phyloP scores from a whole-genome alignment of 2,329 filamentous ascomycete species.

The Plectosphaerella sp. region DNA sequence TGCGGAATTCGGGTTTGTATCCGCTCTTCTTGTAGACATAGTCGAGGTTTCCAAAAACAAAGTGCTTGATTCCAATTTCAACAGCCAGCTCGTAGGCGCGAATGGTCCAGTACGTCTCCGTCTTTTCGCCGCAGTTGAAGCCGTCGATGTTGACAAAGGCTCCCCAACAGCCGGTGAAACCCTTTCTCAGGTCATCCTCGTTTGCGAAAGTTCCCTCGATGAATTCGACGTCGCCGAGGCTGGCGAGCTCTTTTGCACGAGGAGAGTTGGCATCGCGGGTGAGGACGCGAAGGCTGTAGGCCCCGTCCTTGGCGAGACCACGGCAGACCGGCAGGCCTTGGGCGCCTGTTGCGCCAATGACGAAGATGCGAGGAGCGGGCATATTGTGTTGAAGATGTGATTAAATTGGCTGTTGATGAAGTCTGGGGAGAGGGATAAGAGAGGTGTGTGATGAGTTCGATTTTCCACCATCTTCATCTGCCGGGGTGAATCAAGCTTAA shows the following conservation, averaged over 20 bases:
- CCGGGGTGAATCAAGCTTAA: too few species aligned
- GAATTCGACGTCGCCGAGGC: conserved; percentile 40
- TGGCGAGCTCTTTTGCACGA: conserved; percentile 35
- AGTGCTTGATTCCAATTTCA: conserved; percentile 36
- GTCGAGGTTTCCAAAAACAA: conserved; percentile 45
- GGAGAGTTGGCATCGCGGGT: conserved; percentile 38
- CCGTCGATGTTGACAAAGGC: conserved; percentile 52
- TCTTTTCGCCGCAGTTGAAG: conserved; percentile 48
- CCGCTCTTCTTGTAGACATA: conserved; percentile 42
- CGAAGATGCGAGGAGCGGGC: conserved; percentile 12
- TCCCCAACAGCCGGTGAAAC: conserved; percentile 38
- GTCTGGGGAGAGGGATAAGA: too few species aligned
- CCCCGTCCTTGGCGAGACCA: conserved; percentile 32
- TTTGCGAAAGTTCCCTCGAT: conserved; percentile 42
- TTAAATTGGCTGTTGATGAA: not conserved
- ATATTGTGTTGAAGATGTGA: not conserved
- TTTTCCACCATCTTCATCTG: too few species aligned
- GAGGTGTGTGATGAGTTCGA: too few species aligned
- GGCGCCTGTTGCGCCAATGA: conserved; percentile 47
- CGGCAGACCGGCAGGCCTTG: conserved; percentile 44
- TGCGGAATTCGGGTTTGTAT: conserved; percentile 38
- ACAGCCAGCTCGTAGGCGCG: conserved; percentile 35
- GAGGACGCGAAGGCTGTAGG: conserved; percentile 40
- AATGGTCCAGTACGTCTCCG: conserved; percentile 43
- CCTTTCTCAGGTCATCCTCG: conserved; percentile 36